Base-by-base conservation (phyloP, 192 early-diverging fungal species). In the Phlyctochytrium arcticum region DNA sequence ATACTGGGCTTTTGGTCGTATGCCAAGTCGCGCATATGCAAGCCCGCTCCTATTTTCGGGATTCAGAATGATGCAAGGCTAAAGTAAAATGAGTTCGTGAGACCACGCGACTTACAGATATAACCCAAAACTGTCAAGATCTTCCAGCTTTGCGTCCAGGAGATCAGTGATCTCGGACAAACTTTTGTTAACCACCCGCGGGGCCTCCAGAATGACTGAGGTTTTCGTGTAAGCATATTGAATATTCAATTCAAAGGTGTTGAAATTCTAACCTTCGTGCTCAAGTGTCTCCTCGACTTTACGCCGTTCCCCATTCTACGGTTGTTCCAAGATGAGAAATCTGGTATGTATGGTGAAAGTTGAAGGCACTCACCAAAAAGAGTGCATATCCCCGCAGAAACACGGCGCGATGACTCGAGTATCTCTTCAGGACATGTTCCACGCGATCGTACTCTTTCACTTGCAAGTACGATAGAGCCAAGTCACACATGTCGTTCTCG, bases 351-450 rank as follows among this genome's bases (percentile, higher is more conserved):
- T 15, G 31, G 23, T 24, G 5, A 33, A 12, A 6, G 10, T 23
- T 21, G 10, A 26, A 27, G 48, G 35, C 75, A 73, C 17, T 54
- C 79, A 82, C 86, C 54, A 95, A 71, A 67, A 82, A 93, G 67
- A 74, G 83, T 10, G 91, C 71, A 67, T 96, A 96, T 17, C 92
- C 69, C 62, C 85, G 71, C n/a, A 95, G 70, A 73, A 95, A 96
- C 48, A 72, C 57, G 3, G 84, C 79, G 42, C 82, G 78, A 8
- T 76, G 68, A 24, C 80, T 75, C 3, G 8, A 4, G 29, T 48
- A 33, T 19, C 37, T 49, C 58, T 44, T 31, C 26, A 78, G 47
- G 5, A 33, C 17, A 42, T 57, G 47, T 17, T 63, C 71, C 26
- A 69, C 72, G 5, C 78, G 71, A 31, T 60, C 61, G 48, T 72